Evolutionary conservation across 1,284 basidiomycete species (phyloP).

Genomic region (Cutaneotrichosporon curvatum): DNA sequence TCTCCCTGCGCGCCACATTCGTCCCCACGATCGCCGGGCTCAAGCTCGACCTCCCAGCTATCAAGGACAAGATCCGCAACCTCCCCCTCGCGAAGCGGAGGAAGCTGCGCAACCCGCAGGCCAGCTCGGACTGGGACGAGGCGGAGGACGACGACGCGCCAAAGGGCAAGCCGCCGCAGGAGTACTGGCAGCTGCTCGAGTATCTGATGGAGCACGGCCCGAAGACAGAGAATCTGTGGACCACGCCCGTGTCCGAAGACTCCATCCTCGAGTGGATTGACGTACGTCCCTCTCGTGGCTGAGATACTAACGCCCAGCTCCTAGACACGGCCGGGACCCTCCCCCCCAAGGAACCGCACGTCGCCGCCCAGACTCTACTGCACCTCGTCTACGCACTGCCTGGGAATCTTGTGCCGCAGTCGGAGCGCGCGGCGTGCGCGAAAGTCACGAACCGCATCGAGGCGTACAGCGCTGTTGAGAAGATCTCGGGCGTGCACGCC

Average conservation of each 20-base stretch:
- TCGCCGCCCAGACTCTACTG: constrained; percentile 21
- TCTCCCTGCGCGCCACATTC: constrained; percentile 33
- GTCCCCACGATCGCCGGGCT: constrained; percentile 28
- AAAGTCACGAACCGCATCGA: constrained; percentile 26
- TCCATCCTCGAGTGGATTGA: constrained; percentile 24
- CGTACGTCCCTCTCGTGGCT: constrained; percentile 14
- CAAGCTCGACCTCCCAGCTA: constrained; percentile 25
- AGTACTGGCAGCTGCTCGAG: constrained; percentile 38
- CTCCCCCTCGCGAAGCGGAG: constrained; percentile 24
- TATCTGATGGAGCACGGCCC: constrained; percentile 29
- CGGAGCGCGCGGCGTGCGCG: constrained; percentile 13
- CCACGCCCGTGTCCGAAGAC: constrained; percentile 2
- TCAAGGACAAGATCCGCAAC: constrained; percentile 21
- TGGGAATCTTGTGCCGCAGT: constrained; percentile 22
- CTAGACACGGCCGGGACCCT: constrained; percentile 12
- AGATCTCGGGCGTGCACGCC: constrained; percentile 26
- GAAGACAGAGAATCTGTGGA: constrained; percentile 20
- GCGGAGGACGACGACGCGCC: not conserved
- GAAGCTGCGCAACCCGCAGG: constrained; percentile 7
- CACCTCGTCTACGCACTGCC: constrained; percentile 27
- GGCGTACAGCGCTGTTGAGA: constrained; percentile 37
- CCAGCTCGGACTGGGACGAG: not conserved
- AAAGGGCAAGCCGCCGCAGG: constrained; percentile 23
- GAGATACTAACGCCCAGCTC: constrained; percentile 12
- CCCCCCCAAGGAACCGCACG: constrained; percentile 1